Conservation (phyloP, 1,284 basidiomycete genomes). For the Golubevia pallescens region DNA sequence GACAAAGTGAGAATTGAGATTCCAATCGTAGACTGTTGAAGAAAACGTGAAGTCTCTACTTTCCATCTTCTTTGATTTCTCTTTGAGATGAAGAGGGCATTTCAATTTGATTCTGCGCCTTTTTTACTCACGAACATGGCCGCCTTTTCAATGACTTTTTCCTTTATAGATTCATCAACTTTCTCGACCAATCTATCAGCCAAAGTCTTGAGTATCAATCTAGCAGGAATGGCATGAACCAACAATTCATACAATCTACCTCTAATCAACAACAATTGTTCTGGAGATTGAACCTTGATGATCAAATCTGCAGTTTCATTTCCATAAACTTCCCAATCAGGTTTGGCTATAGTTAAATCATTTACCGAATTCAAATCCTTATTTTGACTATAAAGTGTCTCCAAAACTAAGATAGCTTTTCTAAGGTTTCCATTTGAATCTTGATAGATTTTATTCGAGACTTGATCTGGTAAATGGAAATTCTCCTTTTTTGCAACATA, state of each 20-base stretch:
- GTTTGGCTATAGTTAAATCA: too few species aligned
- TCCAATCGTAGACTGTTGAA: conserved; percentile 11
- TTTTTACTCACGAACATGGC: conserved; percentile 80
- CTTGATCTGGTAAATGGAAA: conserved; percentile 79
- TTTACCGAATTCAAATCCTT: too few species aligned
- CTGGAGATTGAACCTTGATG: conserved; percentile 88
- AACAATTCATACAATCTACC: conserved; percentile 93
- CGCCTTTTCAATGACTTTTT: conserved; percentile 67
- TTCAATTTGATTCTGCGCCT: too few species aligned
- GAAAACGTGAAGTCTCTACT: conserved; percentile 5
- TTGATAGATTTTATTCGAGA: conserved; percentile 75
- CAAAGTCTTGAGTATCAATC: conserved; percentile 55
- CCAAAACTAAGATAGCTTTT: conserved; percentile 91
- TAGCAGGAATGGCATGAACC: conserved; percentile 89
- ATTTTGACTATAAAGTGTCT: conserved; percentile 89
- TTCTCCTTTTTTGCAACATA: conserved; percentile 79
- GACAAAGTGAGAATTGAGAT: conserved; percentile 1
- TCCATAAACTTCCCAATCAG: conserved; percentile 99
- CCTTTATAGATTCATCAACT: conserved; percentile 72
- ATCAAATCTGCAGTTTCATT: conserved; percentile 91
- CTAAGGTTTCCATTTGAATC: conserved; percentile 89
- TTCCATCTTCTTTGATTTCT: conserved; percentile 2
- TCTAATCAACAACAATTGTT: conserved; percentile 86
- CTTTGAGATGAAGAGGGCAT: background rate
- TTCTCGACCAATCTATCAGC: conserved; percentile 82